These are phyloP conservation scores for Puccinia brachypodii DNA, from an alignment of 1,284 basidiomycete species.

Conservation along the genomic window DNA sequence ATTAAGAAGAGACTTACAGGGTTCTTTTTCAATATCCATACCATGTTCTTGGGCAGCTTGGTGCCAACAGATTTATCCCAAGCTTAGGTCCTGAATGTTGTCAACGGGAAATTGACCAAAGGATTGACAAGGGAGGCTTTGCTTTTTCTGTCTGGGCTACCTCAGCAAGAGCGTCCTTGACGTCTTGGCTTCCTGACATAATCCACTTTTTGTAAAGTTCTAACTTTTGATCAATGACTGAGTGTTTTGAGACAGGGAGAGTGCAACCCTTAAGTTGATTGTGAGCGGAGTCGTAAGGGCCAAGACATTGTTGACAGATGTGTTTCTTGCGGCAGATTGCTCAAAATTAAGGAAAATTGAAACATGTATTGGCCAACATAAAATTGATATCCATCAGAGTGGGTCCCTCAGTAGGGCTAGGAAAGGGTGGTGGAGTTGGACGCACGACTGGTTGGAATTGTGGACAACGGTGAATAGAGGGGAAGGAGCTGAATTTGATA, in stretches of 20 bases:
- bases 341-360: neutral
- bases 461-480: neutral
- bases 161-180: neutral
- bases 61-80: neutral
- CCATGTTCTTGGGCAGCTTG: neutral
- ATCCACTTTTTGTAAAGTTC: neutral
- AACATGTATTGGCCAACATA: neutral
- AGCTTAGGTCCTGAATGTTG: neutral
- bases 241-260: neutral
- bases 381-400: neutral
- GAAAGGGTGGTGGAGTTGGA: neutral
- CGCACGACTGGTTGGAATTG: neutral
- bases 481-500: neutral
- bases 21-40: neutral
- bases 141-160: neutral
- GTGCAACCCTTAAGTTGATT: neutral
- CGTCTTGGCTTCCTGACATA: neutral
- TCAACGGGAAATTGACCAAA: neutral
- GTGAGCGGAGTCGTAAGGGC: neutral
- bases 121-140: too few species aligned
- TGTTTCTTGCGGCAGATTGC: neutral
- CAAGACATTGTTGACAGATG: neutral
- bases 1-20: neutral
- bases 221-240: neutral
- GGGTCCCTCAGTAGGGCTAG: neutral